Conservation (phyloP, 352 stramenopile genomes). For the Phytopythium delawarense region DNA sequence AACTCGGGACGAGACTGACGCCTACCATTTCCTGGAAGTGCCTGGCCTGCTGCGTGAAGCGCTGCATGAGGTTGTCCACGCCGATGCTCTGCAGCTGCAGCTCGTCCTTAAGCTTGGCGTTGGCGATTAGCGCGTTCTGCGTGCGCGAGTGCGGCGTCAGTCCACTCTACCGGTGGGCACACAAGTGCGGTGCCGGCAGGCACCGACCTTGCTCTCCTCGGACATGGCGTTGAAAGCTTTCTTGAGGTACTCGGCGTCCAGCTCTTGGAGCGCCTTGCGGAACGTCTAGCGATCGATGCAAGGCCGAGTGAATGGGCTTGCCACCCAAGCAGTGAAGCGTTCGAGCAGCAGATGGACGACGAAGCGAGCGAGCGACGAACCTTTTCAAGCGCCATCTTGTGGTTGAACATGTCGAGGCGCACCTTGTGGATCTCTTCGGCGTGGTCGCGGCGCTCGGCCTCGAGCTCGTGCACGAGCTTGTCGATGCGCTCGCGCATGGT, state of each 20-base stretch:
- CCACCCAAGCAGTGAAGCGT: background rate
- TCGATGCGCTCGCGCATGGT: constrained; percentile 52
- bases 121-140: constrained; percentile 71
- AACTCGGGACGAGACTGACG: background rate
- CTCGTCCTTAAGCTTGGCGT: constrained; percentile 80
- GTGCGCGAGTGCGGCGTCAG: background rate
- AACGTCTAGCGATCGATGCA: constrained; percentile 36
- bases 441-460: constrained; percentile 55
- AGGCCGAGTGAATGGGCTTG: no score
- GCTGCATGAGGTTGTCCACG: constrained; percentile 78
- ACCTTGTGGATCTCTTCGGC: constrained; percentile 77
- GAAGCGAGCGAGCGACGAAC: constrained; percentile 12
- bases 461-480: constrained; percentile 60
- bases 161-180: background rate
- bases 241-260: constrained; percentile 76
- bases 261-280: constrained; percentile 66
- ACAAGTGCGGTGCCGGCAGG: background rate
- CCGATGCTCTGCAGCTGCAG: constrained; percentile 73
- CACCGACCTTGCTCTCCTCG: constrained; percentile 65
- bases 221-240: constrained; percentile 82
- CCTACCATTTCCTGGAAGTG: constrained; percentile 68
- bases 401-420: constrained; percentile 79
- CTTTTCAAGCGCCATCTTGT: constrained; percentile 84
- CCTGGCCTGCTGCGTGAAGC: constrained; percentile 60
- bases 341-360: background rate